Evolutionary conservation across 1,284 basidiomycete genomes (phyloP), one percentile per base, ranked within the genome.

Genomic region (Ustilago trichophora): DNA sequence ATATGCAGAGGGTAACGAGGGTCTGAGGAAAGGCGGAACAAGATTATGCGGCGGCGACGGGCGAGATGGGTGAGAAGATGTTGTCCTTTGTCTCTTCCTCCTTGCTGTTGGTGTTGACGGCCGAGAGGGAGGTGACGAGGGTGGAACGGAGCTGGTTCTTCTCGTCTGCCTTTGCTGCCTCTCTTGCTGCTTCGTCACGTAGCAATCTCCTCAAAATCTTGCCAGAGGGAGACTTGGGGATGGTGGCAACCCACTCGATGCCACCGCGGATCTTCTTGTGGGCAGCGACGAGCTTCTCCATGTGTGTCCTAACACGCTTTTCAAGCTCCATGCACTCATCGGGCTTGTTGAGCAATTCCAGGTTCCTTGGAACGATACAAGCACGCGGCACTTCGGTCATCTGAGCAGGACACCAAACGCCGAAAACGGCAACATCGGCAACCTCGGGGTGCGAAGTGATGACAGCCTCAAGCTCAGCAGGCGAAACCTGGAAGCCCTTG

Each of bases 261-360:
- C 80, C 80, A 16, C 82, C 82, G 9, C 80, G 51, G 7, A 83
- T 71, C 54, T 77, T 76, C 69, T 82, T 82, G 70, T 82, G 81
- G 11, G 75, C 72, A 3, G 81, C 79, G 13, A 83, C 77, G 1
- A 62, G 41, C 52, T 49, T 62, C 26, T 67, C 64, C 53, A 67
- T 60, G 36, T 67, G 57, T 13, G 27, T 11, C 10, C 64, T 36
- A 11, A 67, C 57, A 10, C 64, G 24, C 41, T 52, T 56, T 26
- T 75, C 72, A 12, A 53, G 48, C 21, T 69, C 66, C 43, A 82
- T 66, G 64, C 76, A 82, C 11, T 49, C 54, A 21, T 75, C 51
- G 16, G 82, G 73, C 35, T 60, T 46, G 47, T 80, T 72, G 24
- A 53, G 52, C 35, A 81, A 41, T 12, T 43, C 57, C 9, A 53